Base-by-base conservation (phyloP, 257 asterid species). In the Cordia subcordata region DNA sequence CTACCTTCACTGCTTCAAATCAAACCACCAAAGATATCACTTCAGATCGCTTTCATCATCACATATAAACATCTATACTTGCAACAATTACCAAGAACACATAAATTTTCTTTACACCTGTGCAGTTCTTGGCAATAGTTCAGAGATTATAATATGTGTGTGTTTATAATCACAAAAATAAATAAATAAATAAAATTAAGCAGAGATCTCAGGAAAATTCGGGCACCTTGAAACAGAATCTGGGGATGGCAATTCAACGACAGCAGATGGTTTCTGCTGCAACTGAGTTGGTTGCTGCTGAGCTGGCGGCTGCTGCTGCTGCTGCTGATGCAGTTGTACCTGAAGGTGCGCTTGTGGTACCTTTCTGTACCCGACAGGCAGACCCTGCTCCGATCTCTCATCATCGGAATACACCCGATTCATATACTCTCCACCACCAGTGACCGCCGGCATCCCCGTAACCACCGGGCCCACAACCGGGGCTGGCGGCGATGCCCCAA, bases 171-270 rank as follows among this genome's bases (percentile, higher is more conserved):
- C 42, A 57, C 11, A 68, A 20, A 51, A 11, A 8, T 52, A 40
- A 13, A 37, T 53, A 15, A 56, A 21, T 1, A 14, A 27, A 16
- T 47, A 55, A 17, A 27, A 56, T 19, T 9, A 20, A 33, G 8
- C 42, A 47, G 0, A 10, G 70, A 57, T 46, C 17, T 49, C 15
- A 37, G 47, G 40, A 8, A 53, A 55, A 8, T 62, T 9, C 42
- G 10, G 40, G 49, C 81, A 88, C 99, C 99, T 92, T 37, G 97
- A 86, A 65, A 79, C 88, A 47, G 97, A 88, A 77, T 83, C 94
- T 62, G 96, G 97, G 38, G 99, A 88, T 58, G 84, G 81, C 70
- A 82, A 71, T 58, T 91, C 96, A 69, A 72, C 54, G 17, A 63
- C 75, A 37, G 66, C 80, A 45, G 73, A 55, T 63, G 72, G 84